Evolutionary conservation across 495 filamentous ascomycete genomes (phyloP).

Genomic region (Trichoderma orchidacearum): DNA sequence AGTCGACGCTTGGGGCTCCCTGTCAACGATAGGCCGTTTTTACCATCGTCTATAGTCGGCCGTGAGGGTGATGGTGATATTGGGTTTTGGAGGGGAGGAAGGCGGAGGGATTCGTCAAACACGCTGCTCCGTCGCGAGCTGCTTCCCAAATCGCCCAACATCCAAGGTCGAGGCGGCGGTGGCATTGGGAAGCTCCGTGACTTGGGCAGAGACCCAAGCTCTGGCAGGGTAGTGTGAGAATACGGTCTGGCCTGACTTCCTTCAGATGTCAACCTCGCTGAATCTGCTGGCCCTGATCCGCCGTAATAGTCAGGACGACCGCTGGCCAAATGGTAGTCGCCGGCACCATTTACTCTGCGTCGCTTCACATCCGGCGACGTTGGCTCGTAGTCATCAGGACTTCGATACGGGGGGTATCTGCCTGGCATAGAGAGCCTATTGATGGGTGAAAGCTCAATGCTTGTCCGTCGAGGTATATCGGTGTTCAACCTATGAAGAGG

Average conservation of each 20-base stretch:
- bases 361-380: slow-evolving; percentile 43
- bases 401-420: not conserved
- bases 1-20: no score
- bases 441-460: not conserved
- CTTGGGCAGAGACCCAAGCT: not conserved
- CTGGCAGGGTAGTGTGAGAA: not conserved
- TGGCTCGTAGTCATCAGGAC: not conserved
- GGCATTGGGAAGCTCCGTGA: slow-evolving; percentile 4
- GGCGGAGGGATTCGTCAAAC: slow-evolving; percentile 30
- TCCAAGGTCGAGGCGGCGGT: slow-evolving; percentile 6
- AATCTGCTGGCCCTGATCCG: not conserved
- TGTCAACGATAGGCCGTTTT: no score
- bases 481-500: not conserved
- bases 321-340: slow-evolving; percentile 4
- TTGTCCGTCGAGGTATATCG: not conserved
- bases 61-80: slow-evolving; percentile 7
- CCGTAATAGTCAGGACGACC: not conserved
- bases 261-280: not conserved
- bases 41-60: not conserved
- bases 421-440: not conserved
- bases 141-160: not conserved
- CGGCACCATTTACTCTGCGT: slow-evolving; percentile 33
- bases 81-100: slow-evolving; percentile 47
- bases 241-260: not conserved
- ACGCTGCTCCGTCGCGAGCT: not conserved